Conservation (phyloP, 192 early-diverging fungal species). For the Coemansia sp. region DNA sequence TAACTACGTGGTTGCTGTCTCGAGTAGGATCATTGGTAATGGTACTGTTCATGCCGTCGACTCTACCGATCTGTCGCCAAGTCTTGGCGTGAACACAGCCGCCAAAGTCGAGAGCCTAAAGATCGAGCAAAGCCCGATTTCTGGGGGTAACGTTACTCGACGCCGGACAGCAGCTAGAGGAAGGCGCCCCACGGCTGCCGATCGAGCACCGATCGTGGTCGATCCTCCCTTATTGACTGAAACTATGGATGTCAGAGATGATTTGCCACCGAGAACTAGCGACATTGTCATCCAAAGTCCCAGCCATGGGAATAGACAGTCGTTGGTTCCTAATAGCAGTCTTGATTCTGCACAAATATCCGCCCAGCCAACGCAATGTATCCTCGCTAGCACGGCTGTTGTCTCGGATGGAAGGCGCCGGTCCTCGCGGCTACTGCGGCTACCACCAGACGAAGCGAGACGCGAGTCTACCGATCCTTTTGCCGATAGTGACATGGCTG, state of each 20-base stretch:
- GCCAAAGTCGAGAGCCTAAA: background rate
- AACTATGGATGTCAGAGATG: background rate
- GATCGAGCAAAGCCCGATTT: constrained; percentile 4
- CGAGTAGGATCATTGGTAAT: background rate
- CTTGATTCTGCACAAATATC: background rate
- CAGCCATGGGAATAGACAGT: background rate
- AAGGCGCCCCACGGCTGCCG: background rate
- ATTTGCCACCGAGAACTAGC: background rate
- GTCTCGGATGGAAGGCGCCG: background rate
- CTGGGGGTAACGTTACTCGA: constrained; percentile 1
- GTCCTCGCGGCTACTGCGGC: constrained; percentile 3
- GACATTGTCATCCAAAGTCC: background rate
- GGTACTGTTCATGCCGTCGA: background rate
- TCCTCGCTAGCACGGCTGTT: background rate
- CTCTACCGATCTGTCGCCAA: background rate
- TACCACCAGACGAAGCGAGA: background rate
- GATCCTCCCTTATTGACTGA: background rate
- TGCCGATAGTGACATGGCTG: background rate
- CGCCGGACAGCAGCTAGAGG: background rate
- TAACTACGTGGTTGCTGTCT: background rate
- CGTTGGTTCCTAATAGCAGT: background rate
- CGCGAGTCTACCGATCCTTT: background rate
- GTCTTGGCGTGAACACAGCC: background rate
- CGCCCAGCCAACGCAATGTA: background rate
- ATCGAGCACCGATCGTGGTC: background rate